Evolutionary conservation across 2,329 filamentous ascomycete genomes (phyloP).

Genomic region (Orbilia brochopaga): DNA sequence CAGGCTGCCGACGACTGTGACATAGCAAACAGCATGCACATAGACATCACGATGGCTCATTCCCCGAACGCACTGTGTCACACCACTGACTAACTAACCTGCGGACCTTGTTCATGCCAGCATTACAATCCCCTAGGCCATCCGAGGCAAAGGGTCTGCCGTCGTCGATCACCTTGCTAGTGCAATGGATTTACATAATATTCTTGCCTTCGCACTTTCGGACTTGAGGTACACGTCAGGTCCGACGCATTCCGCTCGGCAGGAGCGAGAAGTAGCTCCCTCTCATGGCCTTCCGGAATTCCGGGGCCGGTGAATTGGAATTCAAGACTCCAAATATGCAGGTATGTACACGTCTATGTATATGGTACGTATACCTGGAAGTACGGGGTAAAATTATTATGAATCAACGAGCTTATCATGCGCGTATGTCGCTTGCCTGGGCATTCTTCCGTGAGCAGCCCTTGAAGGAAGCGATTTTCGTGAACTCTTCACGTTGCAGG

Average conservation of each 20-base stretch:
- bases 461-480: background rate
- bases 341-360: background rate
- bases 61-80: no score
- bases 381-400: no score
- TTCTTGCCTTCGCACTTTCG: constrained; percentile 31
- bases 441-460: background rate
- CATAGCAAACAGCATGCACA: no score
- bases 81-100: no score
- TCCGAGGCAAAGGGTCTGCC: background rate
- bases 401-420: background rate
- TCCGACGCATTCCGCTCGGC: constrained; percentile 33
- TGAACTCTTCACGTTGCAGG: background rate
- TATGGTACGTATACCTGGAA: background rate
- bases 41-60: no score
- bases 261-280: constrained; percentile 15
- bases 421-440: background rate
- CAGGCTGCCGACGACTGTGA: no score
- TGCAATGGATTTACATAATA: background rate
- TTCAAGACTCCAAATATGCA: no score
- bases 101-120: no score
- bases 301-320: no score
- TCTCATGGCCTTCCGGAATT: no score
- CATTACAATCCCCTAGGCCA: background rate
- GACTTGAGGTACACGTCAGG: constrained; percentile 17
- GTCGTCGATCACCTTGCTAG: background rate